Evolutionary conservation across 495 filamentous ascomycete species (phyloP).

Genomic region (Penicillium atrosanguineum): DNA sequence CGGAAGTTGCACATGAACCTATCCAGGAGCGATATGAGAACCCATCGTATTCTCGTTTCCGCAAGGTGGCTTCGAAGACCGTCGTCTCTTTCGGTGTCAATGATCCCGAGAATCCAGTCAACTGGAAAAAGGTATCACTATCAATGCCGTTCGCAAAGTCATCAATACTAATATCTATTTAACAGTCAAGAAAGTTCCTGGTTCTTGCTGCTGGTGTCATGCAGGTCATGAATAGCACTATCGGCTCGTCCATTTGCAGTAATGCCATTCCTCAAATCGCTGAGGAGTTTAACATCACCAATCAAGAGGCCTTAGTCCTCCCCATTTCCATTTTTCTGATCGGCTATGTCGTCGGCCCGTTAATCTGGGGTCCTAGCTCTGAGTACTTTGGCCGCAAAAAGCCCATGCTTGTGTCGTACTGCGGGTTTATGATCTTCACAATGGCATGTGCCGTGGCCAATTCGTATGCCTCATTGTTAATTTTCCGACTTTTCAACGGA

Average conservation of each 20-base stretch:
- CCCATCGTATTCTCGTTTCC: conserved; percentile 30
- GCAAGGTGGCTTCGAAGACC: conserved; percentile 33
- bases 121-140: conserved; percentile 46
- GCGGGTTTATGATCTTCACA: conserved; percentile 64
- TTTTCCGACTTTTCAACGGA: conserved; percentile 66
- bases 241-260: conserved; percentile 65
- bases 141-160: neutral
- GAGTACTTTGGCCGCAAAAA: conserved; percentile 65
- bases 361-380: conserved; percentile 65
- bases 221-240: conserved; percentile 71
- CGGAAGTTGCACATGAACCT: conserved; percentile 27
- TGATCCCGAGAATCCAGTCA: conserved; percentile 66
- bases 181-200: conserved; percentile 52
- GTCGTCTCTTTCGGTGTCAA: conserved; percentile 46
- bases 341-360: conserved; percentile 63
- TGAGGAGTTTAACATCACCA: conserved; percentile 55
- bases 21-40: conserved; percentile 31
- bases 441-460: conserved; percentile 66
- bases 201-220: conserved; percentile 57
- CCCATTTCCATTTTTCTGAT: conserved; percentile 73
- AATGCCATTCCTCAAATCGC: conserved; percentile 59
- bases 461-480: conserved; percentile 59
- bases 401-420: conserved; percentile 58
- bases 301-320: conserved; percentile 58
- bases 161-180: conserved; percentile 5